Evolutionary conservation across 1,284 basidiomycete species (phyloP).

Genomic region (Malassezia vespertilionis): DNA sequence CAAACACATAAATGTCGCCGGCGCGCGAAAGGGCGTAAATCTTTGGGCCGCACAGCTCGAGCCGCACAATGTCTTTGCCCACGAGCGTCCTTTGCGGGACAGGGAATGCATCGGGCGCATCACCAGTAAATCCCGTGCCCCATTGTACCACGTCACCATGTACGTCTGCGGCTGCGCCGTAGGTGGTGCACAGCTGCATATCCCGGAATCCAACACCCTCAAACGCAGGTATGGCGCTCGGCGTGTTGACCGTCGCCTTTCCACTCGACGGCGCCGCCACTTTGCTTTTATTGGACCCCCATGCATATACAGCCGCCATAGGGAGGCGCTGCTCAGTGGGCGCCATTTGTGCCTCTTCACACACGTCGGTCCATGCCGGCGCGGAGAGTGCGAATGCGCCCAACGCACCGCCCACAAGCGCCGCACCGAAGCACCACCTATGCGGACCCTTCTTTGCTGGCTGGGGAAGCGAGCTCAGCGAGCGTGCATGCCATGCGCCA

Average conservation of each 20-base stretch:
- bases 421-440: not conserved
- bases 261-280: constrained; percentile 37
- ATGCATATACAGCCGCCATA: constrained; percentile 3
- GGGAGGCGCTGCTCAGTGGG: constrained; percentile 12
- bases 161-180: constrained; percentile 48
- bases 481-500: too few relatives aligned
- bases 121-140: constrained; percentile 40
- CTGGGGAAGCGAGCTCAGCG: too few relatives aligned
- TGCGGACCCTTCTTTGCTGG: too few relatives aligned
- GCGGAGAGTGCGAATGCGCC: not conserved
- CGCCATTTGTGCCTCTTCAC: not conserved
- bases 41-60: constrained; percentile 37
- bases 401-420: not conserved
- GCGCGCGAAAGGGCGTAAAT: constrained; percentile 34
- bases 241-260: constrained; percentile 26
- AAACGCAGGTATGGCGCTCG: constrained; percentile 35
- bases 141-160: constrained; percentile 57
- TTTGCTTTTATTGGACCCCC: constrained; percentile 23
- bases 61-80: constrained; percentile 40
- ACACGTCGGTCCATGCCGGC: not conserved
- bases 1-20: constrained; percentile 42
- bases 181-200: constrained; percentile 34
- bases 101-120: constrained; percentile 21
- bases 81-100: constrained; percentile 33
- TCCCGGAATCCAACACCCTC: constrained; percentile 42